Conservation (phyloP, 441 rosid genomes). For the Jatropha multifida region DNA sequence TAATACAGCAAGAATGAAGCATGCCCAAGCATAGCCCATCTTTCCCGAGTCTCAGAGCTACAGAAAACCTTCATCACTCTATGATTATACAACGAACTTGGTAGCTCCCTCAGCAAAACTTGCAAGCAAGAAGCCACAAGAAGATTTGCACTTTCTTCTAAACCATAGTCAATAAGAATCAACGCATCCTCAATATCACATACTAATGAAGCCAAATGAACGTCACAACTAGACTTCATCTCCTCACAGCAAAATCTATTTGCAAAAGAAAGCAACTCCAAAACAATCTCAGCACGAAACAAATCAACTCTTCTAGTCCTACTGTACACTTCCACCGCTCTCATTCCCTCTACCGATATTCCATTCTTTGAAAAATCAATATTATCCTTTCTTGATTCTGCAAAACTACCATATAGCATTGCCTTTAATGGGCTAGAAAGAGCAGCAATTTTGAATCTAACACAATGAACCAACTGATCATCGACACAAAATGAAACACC, state of each 20-base stretch:
- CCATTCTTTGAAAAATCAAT: slow-evolving; percentile 69
- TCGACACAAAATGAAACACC: slow-evolving; percentile 64
- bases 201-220: slow-evolving; percentile 65
- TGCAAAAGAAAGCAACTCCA: slow-evolving; percentile 83
- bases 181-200: slow-evolving; percentile 58
- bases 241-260: slow-evolving; percentile 87
- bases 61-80: slow-evolving; percentile 64
- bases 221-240: slow-evolving; percentile 78
- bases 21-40: slow-evolving; percentile 57
- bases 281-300: slow-evolving; percentile 49
- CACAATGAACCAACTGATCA: slow-evolving; percentile 62
- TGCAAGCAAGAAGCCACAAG: slow-evolving; percentile 89
- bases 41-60: slow-evolving; percentile 55
- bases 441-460: slow-evolving; percentile 65
- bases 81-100: slow-evolving; percentile 58
- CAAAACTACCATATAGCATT: slow-evolving; percentile 78
- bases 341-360: slow-evolving; percentile 68
- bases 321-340: slow-evolving; percentile 76
- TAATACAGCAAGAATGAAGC: slow-evolving; percentile 77
- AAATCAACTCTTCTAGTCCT: slow-evolving; percentile 55
- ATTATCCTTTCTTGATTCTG: slow-evolving; percentile 55
- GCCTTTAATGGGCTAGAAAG: slow-evolving; percentile 72
- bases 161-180: slow-evolving; percentile 74
- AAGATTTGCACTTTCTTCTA: slow-evolving; percentile 70
- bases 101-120: slow-evolving; percentile 77